These are phyloP conservation scores for Talaromyces sp. DNA, from an alignment of 2,329 filamentous ascomycete species.

Conservation along the genomic window DNA sequence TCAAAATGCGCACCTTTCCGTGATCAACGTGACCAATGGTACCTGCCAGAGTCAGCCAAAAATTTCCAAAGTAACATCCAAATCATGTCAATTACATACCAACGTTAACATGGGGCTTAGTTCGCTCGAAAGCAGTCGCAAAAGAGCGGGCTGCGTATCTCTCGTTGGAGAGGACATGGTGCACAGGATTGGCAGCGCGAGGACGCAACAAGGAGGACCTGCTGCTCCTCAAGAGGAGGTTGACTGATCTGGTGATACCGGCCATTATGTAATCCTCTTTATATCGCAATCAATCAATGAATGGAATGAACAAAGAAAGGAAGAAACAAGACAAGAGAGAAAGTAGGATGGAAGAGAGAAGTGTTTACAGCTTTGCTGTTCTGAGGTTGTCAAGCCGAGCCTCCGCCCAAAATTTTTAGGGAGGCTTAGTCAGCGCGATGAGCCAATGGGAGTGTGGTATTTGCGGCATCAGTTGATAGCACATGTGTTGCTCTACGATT, in stretches of 20 bases:
- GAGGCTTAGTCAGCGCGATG: slow-evolving; percentile 36
- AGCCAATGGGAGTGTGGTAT: slow-evolving; percentile 32
- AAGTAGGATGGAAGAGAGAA: slow-evolving; percentile 23
- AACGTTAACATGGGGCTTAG: slow-evolving; percentile 98
- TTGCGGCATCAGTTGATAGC: slow-evolving; percentile 26
- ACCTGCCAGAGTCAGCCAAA: slow-evolving; percentile 48
- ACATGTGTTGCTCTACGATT: too few relatives aligned
- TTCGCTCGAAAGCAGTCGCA: slow-evolving; percentile 71
- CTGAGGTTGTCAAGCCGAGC: slow-evolving; percentile 25
- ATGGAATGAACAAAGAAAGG: slow-evolving; percentile 19
- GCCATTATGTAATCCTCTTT: slow-evolving; percentile 62
- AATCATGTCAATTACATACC: slow-evolving; percentile 53
- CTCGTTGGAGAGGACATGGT: slow-evolving; percentile 51
- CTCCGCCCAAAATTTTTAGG: slow-evolving; percentile 32
- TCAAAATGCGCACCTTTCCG: slow-evolving; percentile 65
- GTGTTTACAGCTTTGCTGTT: slow-evolving; percentile 24
- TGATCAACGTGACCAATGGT: slow-evolving; percentile 99
- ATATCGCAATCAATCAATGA: slow-evolving; percentile 29
- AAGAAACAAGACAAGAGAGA: slow-evolving; percentile 19
- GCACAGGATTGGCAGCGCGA: slow-evolving; percentile 70
- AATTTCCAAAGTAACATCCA: neutral
- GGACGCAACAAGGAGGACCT: slow-evolving; percentile 68
- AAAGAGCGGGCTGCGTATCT: slow-evolving; percentile 52
- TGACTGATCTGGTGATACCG: slow-evolving; percentile 71
- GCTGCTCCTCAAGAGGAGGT: slow-evolving; percentile 78